Evolutionary conservation across 345 rosid genomes (phyloP).

Genomic region (Combretum micranthum): DNA sequence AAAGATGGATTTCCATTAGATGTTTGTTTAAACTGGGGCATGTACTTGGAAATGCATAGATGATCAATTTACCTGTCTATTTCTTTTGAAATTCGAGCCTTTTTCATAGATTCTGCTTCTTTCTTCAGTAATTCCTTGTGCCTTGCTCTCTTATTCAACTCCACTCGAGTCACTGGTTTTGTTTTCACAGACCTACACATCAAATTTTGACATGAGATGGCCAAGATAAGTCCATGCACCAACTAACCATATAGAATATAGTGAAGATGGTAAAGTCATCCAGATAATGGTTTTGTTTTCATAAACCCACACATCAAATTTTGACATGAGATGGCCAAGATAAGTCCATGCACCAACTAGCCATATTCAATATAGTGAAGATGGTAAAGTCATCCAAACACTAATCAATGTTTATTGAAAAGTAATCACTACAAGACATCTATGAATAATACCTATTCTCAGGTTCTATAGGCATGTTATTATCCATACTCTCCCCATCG

Average conservation of each 20-base stretch:
- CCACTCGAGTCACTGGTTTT: conserved; percentile 69
- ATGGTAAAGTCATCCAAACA: neutral
- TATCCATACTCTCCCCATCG: conserved; percentile 32
- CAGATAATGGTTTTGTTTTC: no score
- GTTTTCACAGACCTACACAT: conserved; percentile 37
- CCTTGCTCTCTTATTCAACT: conserved; percentile 65
- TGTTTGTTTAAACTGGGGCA: conserved; percentile 6
- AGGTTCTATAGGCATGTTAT: conserved; percentile 18
- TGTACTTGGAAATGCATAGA: neutral
- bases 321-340: no score
- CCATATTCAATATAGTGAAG: no score
- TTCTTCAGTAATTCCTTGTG: conserved; percentile 42
- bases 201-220: conserved; percentile 3
- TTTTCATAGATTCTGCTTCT: conserved; percentile 47
- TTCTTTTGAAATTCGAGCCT: conserved; percentile 44
- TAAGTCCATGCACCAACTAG: no score
- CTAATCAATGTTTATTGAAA: neutral
- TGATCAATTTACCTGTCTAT: conserved; percentile 46
- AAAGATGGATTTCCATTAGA: neutral
- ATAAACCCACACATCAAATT: no score
- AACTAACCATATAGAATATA: no score
- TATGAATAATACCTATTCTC: conserved; percentile 39
- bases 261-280: neutral
- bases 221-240: neutral
- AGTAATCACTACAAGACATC: no score